Percentiles rank a stretch among this genome's conserved stretches.
Conservation (phyloP, 352 stramenopile genomes). For the Chrysophaeum taylorii region DNA sequence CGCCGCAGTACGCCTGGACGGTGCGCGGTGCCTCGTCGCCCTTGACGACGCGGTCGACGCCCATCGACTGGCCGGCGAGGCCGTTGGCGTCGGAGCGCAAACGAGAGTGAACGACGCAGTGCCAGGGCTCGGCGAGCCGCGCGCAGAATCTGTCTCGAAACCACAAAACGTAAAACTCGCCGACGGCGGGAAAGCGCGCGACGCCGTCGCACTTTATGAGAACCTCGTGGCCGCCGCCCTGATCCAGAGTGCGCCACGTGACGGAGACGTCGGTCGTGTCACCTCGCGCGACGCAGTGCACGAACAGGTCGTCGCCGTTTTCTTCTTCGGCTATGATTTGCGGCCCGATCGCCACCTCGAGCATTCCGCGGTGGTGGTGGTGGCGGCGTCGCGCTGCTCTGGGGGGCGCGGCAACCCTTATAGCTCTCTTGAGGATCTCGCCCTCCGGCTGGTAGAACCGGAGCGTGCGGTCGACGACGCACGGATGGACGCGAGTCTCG, state of each 20-base stretch:
- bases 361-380: too few species aligned
- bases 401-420: too few species aligned
- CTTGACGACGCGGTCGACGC: constrained; percentile 72
- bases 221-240: constrained; percentile 35
- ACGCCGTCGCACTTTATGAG: constrained; percentile 69
- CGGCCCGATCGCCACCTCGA: too few species aligned
- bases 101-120: constrained; percentile 44
- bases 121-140: constrained; percentile 62
- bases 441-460: constrained; percentile 46
- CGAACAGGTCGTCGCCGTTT: constrained; percentile 31
- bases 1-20: constrained; percentile 40
- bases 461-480: constrained; percentile 62
- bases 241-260: neutral
- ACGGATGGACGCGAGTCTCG: constrained; percentile 54
- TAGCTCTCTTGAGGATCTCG: constrained; percentile 45
- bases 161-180: constrained; percentile 74
- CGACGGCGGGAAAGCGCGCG: constrained; percentile 61
- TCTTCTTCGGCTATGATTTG: too few species aligned
- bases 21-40: constrained; percentile 50
- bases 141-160: constrained; percentile 73
- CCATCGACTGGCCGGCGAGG: constrained; percentile 61
- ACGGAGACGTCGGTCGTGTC: neutral
- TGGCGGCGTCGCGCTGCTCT: too few species aligned
- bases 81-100: constrained; percentile 66
- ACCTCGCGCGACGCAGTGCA: constrained; percentile 40